Evolutionary conservation across 2,329 filamentous ascomycete species (phyloP).

Genomic region (Botrytis fabae): DNA sequence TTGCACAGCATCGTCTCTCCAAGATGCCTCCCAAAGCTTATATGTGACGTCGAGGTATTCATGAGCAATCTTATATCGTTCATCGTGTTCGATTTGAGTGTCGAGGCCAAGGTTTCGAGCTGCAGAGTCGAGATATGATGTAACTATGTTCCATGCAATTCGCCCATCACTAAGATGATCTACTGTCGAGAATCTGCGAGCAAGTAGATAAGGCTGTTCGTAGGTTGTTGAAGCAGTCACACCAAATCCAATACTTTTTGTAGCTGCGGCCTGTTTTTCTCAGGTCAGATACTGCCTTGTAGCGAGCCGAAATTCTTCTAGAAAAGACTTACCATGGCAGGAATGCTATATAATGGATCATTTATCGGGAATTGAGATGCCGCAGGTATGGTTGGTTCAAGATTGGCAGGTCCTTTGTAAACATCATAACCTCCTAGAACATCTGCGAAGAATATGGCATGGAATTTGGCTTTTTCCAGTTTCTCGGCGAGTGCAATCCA

Average conservation of each 20-base stretch:
- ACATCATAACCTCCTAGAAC: conserved; percentile 69
- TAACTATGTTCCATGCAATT: conserved; percentile 56
- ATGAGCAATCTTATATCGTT: conserved; percentile 64
- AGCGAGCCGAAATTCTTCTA: neutral
- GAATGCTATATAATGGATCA: conserved; percentile 62
- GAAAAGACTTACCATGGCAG: conserved; percentile 59
- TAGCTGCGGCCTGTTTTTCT: conserved; percentile 46
- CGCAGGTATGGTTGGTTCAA: conserved; percentile 59
- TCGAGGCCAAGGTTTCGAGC: conserved; percentile 61
- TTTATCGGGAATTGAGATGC: conserved; percentile 73
- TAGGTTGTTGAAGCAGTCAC: conserved; percentile 69
- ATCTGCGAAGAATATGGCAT: conserved; percentile 67
- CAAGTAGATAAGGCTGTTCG: conserved; percentile 45
- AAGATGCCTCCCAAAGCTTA: conserved; percentile 36
- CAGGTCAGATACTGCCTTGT: neutral
- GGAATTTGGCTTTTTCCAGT: conserved; percentile 62
- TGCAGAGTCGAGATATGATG: conserved; percentile 66
- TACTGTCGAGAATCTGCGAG: conserved; percentile 35
- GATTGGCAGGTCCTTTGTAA: conserved; percentile 60
- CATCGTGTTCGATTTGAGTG: conserved; percentile 63
- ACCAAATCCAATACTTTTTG: conserved; percentile 66
- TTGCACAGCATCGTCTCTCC: conserved; percentile 52
- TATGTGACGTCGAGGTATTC: conserved; percentile 54
- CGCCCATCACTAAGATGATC: conserved; percentile 58
- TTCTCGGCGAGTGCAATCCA: conserved; percentile 62